Evolutionary conservation across 192 early-diverging fungal species (phyloP), one percentile per base, ranked within the genome.

Genomic region (Coemansia sp.): DNA sequence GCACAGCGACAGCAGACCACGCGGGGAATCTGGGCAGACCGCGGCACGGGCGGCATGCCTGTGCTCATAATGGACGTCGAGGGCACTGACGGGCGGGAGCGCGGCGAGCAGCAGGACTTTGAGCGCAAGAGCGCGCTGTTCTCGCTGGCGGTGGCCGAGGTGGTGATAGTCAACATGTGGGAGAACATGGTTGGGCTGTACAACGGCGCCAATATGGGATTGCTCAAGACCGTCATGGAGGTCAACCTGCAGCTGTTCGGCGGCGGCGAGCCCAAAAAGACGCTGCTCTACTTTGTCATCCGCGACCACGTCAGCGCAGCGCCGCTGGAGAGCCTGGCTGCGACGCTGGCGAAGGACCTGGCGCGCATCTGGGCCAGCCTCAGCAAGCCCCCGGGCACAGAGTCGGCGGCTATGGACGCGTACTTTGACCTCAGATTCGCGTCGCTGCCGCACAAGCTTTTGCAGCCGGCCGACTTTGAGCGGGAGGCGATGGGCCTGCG

Each of bases 31-130:
- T 99, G 98, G 98, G 91, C 92, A 33, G 90, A 90, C 73, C 93
- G 93, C 74, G 92, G 91, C n/a, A 82, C 86, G 42, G 90, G 90
- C 54, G 70, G 72, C 0, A 89, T 90, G 87, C 59, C 18, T 7
- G 88, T 97, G 27, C 83, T 99, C 16, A 93, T 99, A 31, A 89
- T 99, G 87, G 98, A 99, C 83, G 98, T 99, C 6, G 98, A 99
- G 77, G 98, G 98, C 68, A 98, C 97, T 0, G 98, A 99, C 73
- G 98, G 98, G 42, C 91, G 97, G 46, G 98, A 98, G 77, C 92
- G 97, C 54, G 97, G 97, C 63, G 98, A 99, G 84, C 93, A 99
- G 73, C 96, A 97, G 86, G 95, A 99, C 73, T 99, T 99, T 86
- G 98, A 99, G 86, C 89, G 98, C 63, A 99, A 98, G 81, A 94